Base-by-base conservation (phyloP, 2,329 filamentous ascomycete genomes). In the Sporothrix pallida region DNA sequence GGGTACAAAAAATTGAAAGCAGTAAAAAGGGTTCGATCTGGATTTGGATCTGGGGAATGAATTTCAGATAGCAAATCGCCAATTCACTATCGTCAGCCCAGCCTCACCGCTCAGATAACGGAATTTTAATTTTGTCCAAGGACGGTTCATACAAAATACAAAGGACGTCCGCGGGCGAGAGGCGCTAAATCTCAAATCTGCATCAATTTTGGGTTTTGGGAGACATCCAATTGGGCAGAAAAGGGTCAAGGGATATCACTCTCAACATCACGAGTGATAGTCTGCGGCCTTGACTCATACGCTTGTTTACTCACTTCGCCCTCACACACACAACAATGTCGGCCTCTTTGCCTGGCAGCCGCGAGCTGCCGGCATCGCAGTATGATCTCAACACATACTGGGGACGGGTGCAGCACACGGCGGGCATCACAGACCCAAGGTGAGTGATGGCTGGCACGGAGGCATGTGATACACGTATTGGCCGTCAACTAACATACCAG, bases 351-450 rank as follows among this genome's bases (percentile, higher is more conserved):
- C 89, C 89, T 68, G 90, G 90, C 74, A 84, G 84, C 79, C 92
- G 95, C 82, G 94, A 97, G 82, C 87, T 98, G 77, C 96, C 96
- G 75, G 90, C 91, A 73, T 99, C 96, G 72, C 94, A 94, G 83
- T 95, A 97, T 88, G 93, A 99, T 81, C 87, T 99, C 79, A 89
- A 84, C 81, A 98, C 95, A 65, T 99, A 99, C 85, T 96, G 93
- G 93, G 96, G 96, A 77, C 91, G 96, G 74, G 96, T 98, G 80
- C 90, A 89, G 84, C 95, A 99, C 85, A 91, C 94, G 20, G 92
- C 93, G 75, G 91, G 95, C 79, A 90, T 99, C 79, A 92, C 95
- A 81, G 96, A 99, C 86, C 96, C 96, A 78, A 96, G 95, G 95
- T 98, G 87, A 90, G 93, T 83, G 9, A n/a, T 75, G 3, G 13